Percentiles rank a stretch among this genome's conserved stretches.
Evolutionary conservation across 2,329 filamentous ascomycete genomes (phyloP).

Genomic region (Cercospora sp.): DNA sequence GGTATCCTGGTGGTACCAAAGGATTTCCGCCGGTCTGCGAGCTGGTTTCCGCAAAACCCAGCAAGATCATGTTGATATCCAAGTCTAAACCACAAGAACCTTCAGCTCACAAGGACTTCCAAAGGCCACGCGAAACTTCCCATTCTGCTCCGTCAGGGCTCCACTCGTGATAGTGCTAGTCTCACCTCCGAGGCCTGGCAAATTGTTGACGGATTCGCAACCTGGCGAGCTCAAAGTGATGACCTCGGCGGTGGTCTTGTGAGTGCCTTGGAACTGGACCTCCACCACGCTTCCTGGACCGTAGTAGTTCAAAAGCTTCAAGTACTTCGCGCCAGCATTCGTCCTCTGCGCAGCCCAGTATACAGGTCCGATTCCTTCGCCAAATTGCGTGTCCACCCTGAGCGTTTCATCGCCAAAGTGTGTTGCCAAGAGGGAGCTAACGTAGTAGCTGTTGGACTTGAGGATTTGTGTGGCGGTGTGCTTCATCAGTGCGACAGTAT

Average conservation of each 20-base stretch:
- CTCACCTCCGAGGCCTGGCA: background rate
- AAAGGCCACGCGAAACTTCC: background rate
- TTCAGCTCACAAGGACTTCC: background rate
- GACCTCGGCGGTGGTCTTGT: background rate
- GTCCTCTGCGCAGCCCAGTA: background rate
- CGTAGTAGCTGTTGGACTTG: too few species aligned
- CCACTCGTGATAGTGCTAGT: background rate
- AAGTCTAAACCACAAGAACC: background rate
- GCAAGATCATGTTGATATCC: too few species aligned
- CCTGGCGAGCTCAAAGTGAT: background rate
- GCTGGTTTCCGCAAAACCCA: too few species aligned
- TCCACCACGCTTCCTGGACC: background rate
- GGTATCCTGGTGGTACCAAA: too few species aligned
- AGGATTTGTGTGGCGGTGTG: too few species aligned
- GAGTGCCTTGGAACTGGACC: background rate
- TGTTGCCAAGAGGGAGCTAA: too few species aligned
- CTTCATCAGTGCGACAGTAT: too few species aligned
- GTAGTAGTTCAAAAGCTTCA: background rate
- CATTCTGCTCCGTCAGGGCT: background rate
- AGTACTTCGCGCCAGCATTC: background rate
- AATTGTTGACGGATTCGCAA: background rate
- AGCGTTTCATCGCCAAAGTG: background rate
- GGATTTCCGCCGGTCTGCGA: too few species aligned
- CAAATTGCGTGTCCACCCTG: background rate
- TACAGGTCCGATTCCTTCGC: background rate